Conservation (phyloP, 306 rosid genomes). For the Malus sylvestris region DNA sequence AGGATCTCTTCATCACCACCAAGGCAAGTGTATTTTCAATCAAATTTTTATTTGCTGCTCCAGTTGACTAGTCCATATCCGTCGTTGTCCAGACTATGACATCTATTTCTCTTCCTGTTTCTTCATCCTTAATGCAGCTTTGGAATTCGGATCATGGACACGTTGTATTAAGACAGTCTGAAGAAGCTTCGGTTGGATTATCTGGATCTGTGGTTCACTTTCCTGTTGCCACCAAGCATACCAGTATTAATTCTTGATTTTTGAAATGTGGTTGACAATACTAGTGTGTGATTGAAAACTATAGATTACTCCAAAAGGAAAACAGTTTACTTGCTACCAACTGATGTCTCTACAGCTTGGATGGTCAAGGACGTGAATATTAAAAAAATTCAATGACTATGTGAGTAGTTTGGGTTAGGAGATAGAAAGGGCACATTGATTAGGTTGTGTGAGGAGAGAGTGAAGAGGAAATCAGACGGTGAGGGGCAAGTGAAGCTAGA, state of each 20-base stretch:
- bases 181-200: slow-evolving; percentile 75
- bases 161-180: slow-evolving; percentile 66
- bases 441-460: too few relatives aligned
- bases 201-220: slow-evolving; percentile 88
- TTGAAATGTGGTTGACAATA: not conserved
- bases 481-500: not conserved
- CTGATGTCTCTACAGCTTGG: not conserved
- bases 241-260: slow-evolving; percentile 32
- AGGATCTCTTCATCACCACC: slow-evolving; percentile 74
- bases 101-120: not conserved
- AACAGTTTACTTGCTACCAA: not conserved
- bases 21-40: slow-evolving; percentile 36
- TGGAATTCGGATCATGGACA: slow-evolving; percentile 99
- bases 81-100: too few relatives aligned
- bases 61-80: too few relatives aligned
- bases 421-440: too few relatives aligned
- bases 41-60: not conserved
- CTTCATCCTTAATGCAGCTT: slow-evolving; percentile 46
- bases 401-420: too few relatives aligned
- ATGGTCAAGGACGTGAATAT: not conserved
- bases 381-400: too few relatives aligned
- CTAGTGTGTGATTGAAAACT: not conserved
- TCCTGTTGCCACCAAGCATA: slow-evolving; percentile 69
- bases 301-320: not conserved
- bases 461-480: too few relatives aligned